phyloP scores from a whole-genome alignment of 1,139 yeast genomes.

The Kazachstania sp. region DNA sequence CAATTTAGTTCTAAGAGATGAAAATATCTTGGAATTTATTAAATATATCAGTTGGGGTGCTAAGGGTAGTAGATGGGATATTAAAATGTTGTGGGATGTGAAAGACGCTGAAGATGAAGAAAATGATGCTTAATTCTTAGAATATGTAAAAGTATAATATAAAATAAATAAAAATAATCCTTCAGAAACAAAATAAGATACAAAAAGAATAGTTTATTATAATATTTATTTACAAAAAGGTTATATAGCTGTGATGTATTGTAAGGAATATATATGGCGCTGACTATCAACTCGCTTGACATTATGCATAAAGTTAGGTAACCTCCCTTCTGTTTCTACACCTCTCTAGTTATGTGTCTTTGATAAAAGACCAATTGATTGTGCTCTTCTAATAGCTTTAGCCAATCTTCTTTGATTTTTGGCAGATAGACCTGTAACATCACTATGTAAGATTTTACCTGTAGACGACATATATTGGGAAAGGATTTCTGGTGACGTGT shows the following conservation, averaged over 20 bases:
- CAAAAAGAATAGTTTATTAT: not conserved
- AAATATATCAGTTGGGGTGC: slow-evolving; percentile 88
- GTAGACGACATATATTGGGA: slow-evolving; percentile 51
- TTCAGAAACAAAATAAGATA: not conserved
- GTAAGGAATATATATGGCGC: not conserved
- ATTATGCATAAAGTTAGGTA: no score
- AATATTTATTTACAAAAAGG: not conserved
- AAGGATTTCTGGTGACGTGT: slow-evolving; percentile 56
- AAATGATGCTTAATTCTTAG: not conserved
- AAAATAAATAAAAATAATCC: not conserved
- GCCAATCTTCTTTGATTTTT: slow-evolving; percentile 57
- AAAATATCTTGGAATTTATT: slow-evolving; percentile 76
- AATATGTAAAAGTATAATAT: not conserved
- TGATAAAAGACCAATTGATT: slow-evolving; percentile 59
- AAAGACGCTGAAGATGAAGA: slow-evolving; percentile 35
- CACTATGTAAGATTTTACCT: slow-evolving; percentile 61
- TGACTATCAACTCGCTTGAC: no score
- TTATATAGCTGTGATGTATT: not conserved
- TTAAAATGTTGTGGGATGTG: slow-evolving; percentile 73
- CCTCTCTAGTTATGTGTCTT: slow-evolving; percentile 40
- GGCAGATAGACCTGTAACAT: slow-evolving; percentile 55
- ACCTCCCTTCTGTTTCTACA: not conserved
- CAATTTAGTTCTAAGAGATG: slow-evolving; percentile 72
- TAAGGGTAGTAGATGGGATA: slow-evolving; percentile 89
- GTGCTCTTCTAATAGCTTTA: slow-evolving; percentile 61